These are phyloP conservation scores for Podila epicladia DNA, from an alignment of 192 early-diverging fungal genomes.

Conservation along the genomic window DNA sequence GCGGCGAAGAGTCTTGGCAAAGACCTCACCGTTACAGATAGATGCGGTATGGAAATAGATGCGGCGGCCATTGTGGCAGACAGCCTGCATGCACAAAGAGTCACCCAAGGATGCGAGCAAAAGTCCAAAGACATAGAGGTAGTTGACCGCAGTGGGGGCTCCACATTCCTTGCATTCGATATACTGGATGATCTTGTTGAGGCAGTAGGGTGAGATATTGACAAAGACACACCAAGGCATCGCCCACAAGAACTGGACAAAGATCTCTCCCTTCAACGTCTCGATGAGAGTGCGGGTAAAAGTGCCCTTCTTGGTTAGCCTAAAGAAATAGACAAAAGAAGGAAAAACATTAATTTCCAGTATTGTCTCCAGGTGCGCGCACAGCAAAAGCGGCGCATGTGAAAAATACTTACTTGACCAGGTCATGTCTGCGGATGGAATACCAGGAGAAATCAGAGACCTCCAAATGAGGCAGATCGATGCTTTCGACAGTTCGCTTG, in stretches of 20 bases:
- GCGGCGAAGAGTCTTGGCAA: constrained; percentile 49
- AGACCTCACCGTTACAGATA: constrained; percentile 53
- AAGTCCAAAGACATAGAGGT: constrained; percentile 67
- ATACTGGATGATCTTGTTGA: constrained; percentile 46
- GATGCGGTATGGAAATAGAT: constrained; percentile 64
- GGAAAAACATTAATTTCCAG: not conserved
- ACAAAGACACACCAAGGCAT: constrained; percentile 27
- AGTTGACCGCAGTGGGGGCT: constrained; percentile 36
- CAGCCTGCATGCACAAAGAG: constrained; percentile 59
- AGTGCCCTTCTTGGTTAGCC: constrained; percentile 5
- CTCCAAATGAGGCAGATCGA: constrained; percentile 69
- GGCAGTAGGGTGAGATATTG: constrained; percentile 32
- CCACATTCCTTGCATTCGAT: constrained; percentile 44
- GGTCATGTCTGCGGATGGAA: not conserved
- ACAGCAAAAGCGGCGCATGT: not conserved
- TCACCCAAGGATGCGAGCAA: constrained; percentile 56
- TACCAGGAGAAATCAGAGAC: constrained; percentile 46
- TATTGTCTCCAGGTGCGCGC: too few relatives aligned
- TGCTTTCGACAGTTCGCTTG: constrained; percentile 60
- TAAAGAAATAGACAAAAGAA: not conserved
- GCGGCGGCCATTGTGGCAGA: constrained; percentile 70
- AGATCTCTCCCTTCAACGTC: constrained; percentile 22
- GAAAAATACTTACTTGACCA: constrained; percentile 10
- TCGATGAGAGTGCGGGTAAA: constrained; percentile 20
- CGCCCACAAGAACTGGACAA: constrained; percentile 37